A percentile compares a stretch with the other conserved stretches of the same genome.
Conservation (phyloP, 1,284 basidiomycete species). For the Agroathelia rolfsii region DNA sequence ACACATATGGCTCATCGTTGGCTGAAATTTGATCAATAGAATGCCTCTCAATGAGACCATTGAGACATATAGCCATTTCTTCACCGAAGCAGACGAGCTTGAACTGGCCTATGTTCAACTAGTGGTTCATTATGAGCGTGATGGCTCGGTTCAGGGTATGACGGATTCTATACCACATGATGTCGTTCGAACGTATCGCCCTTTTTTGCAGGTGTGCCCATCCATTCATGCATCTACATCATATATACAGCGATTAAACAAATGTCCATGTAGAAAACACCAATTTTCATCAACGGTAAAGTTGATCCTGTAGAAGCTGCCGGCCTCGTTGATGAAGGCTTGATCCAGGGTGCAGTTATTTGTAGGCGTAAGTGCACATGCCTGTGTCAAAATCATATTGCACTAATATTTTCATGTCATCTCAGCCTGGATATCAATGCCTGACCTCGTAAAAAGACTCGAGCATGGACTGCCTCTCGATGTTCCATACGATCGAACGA, state of each 20-base stretch:
- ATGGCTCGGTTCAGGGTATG: too few species aligned
- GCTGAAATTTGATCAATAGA: too few species aligned
- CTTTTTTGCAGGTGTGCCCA: too few species aligned
- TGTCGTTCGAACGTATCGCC: too few species aligned
- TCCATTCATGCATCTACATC: too few species aligned
- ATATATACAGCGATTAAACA: neutral
- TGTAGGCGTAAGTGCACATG: too few species aligned
- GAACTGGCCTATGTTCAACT: conserved; percentile 14
- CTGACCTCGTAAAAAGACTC: conserved; percentile 17
- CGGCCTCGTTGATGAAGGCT: conserved; percentile 10
- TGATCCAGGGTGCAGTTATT: too few species aligned
- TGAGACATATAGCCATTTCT: conserved; percentile 15
- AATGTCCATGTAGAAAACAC: conserved; percentile 22
- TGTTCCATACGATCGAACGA: conserved; percentile 19
- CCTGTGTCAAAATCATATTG: too few species aligned
- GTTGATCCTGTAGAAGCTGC: conserved; percentile 16
- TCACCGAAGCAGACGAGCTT: conserved; percentile 14
- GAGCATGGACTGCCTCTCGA: conserved; percentile 12
- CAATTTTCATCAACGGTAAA: conserved; percentile 15
- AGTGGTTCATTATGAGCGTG: too few species aligned
- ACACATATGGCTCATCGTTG: too few species aligned
- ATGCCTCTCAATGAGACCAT: conserved; percentile 28
- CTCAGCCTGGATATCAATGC: conserved; percentile 28
- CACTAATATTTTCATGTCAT: too few species aligned
- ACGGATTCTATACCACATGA: too few species aligned